These are phyloP conservation scores for Xylariaceae sp. DNA, from an alignment of 2,329 filamentous ascomycete species.

Conservation along the genomic window DNA sequence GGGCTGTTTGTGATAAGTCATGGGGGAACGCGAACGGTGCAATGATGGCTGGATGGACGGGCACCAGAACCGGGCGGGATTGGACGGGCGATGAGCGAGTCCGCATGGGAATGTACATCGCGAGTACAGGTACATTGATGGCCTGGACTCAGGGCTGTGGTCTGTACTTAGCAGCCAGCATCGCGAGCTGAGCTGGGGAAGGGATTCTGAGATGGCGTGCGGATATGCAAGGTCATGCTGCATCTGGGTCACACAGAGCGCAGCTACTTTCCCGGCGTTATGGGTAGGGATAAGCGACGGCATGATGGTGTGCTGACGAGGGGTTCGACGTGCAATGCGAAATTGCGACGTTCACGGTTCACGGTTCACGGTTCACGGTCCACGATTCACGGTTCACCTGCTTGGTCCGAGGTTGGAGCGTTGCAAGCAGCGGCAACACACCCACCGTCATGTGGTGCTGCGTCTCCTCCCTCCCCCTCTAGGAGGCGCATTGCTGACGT, in stretches of 20 bases:
- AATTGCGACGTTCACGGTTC: not conserved
- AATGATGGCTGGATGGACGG: not conserved
- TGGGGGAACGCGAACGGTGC: not conserved
- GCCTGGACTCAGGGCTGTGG: not conserved
- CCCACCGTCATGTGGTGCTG: not conserved
- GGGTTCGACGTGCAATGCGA: slow-evolving; percentile 16
- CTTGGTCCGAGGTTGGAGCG: not conserved
- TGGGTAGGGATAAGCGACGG: slow-evolving; percentile 30
- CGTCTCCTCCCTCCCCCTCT: not conserved
- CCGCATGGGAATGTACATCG: too few relatives aligned
- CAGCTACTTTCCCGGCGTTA: slow-evolving; percentile 24
- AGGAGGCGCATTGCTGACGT: slow-evolving; percentile 4
- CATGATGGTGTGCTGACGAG: slow-evolving; percentile 21
- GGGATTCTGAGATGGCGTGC: slow-evolving; percentile 22
- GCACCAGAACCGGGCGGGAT: not conserved
- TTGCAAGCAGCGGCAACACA: slow-evolving; percentile 2
- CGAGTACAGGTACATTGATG: too few relatives aligned
- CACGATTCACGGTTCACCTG: too few relatives aligned
- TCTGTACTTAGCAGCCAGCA: not conserved
- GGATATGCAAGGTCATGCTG: slow-evolving; percentile 27
- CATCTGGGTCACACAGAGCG: slow-evolving; percentile 26
- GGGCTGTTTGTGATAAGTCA: slow-evolving; percentile 18
- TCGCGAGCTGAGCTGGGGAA: slow-evolving; percentile 16
- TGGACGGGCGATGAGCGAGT: too few relatives aligned
- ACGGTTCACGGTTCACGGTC: too few relatives aligned